Evolutionary conservation across 805 yeast genomes (phyloP), one percentile per base, ranked within the genome.

Genomic region (Kazachstania martiniae): DNA sequence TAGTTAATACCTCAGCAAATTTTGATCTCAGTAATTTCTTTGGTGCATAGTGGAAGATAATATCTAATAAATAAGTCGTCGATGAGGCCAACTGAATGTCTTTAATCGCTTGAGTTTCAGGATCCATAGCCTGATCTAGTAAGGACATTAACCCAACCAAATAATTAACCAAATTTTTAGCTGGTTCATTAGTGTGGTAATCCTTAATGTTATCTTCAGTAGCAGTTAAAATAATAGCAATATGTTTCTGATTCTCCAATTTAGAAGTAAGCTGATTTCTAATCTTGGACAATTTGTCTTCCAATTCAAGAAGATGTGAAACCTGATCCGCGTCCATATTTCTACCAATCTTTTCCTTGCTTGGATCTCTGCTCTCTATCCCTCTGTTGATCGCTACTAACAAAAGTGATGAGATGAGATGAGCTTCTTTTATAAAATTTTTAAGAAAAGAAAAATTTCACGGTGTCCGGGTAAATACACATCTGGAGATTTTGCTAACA

Each of bases 201-300:
- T 76, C 85, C 27, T 68, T 65, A 27, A 91, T 68, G 44, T 83
- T 83, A 45, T 84, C 95, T 53, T 91, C 99, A 30, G 91, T 87
- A 3, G 96, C 94, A 15, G 79, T 70, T 30, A 91, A 66, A 35
- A 89, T 77, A 18, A 84, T 60, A 7, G 95, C 94, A 41, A 83
- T 65, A 51, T 80, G 85, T 49, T 79, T 81, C 60, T 86, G 96
- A 56, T 86, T 83, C 16, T 79, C 85, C 31, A 87, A 62, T 53
- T 84, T 85, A n/a, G 94, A 84, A 40, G 60, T 68, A 46, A 70
- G 60, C 49, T 86, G 95, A 4, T 63, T 44, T 53, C 95, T 71
- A 43, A 87, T 74, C 50, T 73, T 74, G 37, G 72, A 66, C 27
- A 84, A 58, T 50, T 70, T 78, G 9, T 67, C 72, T 33, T 77